Evolutionary conservation across 176 grass and related monocot species (phyloP).

Genomic region (Bromus sterilis): DNA sequence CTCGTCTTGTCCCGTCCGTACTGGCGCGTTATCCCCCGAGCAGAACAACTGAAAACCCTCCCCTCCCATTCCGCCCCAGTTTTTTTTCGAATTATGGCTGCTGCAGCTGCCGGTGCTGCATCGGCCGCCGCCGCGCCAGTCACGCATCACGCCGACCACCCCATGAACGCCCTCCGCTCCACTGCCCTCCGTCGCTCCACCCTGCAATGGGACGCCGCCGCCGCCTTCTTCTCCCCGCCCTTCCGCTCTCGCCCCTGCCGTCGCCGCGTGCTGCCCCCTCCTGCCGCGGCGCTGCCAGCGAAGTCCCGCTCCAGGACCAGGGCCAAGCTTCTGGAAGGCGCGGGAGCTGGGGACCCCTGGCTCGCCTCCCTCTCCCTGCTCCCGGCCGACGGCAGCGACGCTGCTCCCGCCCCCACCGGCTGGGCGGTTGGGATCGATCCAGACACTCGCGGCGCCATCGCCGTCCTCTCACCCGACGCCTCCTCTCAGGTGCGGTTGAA

Average conservation of each 20-base stretch:
- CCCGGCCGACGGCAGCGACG: neutral
- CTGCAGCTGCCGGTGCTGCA: constrained; percentile 17
- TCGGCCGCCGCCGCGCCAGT: neutral
- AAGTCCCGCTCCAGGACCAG: constrained; percentile 32
- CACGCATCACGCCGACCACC: neutral
- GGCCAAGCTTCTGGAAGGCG: constrained; percentile 39
- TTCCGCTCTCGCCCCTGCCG: constrained; percentile 27
- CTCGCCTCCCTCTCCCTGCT: constrained; percentile 70
- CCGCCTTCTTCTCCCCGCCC: constrained; percentile 35
- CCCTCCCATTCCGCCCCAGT: neutral
- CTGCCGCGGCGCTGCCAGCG: neutral
- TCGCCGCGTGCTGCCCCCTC: neutral
- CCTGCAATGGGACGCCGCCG: constrained; percentile 5
- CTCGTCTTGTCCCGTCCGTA: neutral
- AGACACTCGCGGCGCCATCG: constrained; percentile 60
- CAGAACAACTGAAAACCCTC: neutral
- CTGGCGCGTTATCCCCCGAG: constrained; percentile 3
- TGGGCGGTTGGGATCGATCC: constrained; percentile 87
- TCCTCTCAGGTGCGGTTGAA: constrained; percentile 31
- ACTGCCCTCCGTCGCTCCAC: constrained; percentile 23
- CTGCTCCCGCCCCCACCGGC: constrained; percentile 6
- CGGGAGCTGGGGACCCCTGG: constrained; percentile 53
- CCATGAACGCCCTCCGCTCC: constrained; percentile 34
- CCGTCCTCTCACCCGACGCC: constrained; percentile 55
- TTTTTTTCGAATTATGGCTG: constrained; percentile 37